A percentile compares a stretch with the other conserved stretches of the same genome.
phyloP scores from a whole-genome alignment of 2,329 filamentous ascomycete species.

The Aspergillus novofumigatus region DNA sequence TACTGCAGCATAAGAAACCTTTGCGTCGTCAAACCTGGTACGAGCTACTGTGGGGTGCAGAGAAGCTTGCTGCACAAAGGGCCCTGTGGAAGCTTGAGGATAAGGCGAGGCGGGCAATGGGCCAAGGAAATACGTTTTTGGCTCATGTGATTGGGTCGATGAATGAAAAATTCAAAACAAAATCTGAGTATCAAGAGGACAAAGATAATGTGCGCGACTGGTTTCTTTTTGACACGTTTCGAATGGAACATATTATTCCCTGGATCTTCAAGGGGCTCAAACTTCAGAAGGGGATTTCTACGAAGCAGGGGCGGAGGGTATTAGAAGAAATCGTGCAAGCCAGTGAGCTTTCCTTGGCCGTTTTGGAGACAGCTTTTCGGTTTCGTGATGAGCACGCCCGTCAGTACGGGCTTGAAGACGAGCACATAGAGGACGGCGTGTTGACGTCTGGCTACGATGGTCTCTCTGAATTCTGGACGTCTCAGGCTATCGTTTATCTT shows the following conservation, averaged over 20 bases:
- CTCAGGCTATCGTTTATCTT: slow-evolving; percentile 43
- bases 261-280: slow-evolving; percentile 77
- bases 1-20: slow-evolving; percentile 59
- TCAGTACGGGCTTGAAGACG: slow-evolving; percentile 68
- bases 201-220: slow-evolving; percentile 78
- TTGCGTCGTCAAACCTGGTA: slow-evolving; percentile 68
- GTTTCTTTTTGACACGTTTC: slow-evolving; percentile 73
- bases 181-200: slow-evolving; percentile 63
- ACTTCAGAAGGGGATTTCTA: slow-evolving; percentile 60
- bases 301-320: slow-evolving; percentile 48
- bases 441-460: slow-evolving; percentile 61
- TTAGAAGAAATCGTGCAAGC: slow-evolving; percentile 59
- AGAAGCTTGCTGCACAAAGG: slow-evolving; percentile 78
- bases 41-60: slow-evolving; percentile 81
- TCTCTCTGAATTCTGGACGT: slow-evolving; percentile 83
- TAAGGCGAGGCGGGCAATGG: slow-evolving; percentile 55
- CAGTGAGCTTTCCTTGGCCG: slow-evolving; percentile 65
- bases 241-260: slow-evolving; percentile 69
- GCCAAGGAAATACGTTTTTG: slow-evolving; percentile 65
- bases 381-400: slow-evolving; percentile 69
- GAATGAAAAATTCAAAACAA: slow-evolving; percentile 70
- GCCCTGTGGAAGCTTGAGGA: slow-evolving; percentile 80
- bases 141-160: slow-evolving; percentile 72
- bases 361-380: slow-evolving; percentile 59
- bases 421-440: slow-evolving; percentile 63